Base-by-base conservation (phyloP, 225 moss, liverwort and hornwort species). In the Bryoerythrophyllum caledonicum region DNA sequence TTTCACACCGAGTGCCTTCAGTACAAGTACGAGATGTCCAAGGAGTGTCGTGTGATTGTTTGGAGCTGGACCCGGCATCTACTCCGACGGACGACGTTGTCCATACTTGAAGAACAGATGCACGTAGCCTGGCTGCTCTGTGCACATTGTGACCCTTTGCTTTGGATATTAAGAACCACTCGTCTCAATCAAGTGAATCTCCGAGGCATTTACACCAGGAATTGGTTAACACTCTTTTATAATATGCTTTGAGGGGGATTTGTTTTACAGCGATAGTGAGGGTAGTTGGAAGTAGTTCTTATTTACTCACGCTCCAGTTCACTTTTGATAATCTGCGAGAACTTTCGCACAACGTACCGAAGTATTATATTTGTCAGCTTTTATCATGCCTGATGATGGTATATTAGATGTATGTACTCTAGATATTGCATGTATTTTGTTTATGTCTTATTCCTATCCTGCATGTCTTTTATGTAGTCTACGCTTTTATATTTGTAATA, bases 1-100 rank as follows among this genome's bases (percentile, higher is more conserved):
- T 95, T 78, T 91, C 94, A 5, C 94, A 91, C 40, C 60, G 68
- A 67, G 91, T 95, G 49, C 87, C 89, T 14, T 69, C 71, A 9
- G n/a, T 59, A 3, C 53, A 4, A 55, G 48, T 91, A 48, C 60
- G 51, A 20, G 70, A 83, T 15, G 60, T 76, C 26, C 76, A 79
- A 2, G 81, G 83, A 8, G 49, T 92, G 43, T 83, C 87, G 24
- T 25, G 7, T 10, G 83, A 74, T 40, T 72, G 86, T 68, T 26
- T 82, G 73, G 89, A 92, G 82, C 86, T 94, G 56, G 92, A 94
- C 73, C 89, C 94, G 74, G 92, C 94, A 10, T 87, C 92, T 54
- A 85, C 86, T 65, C 89, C 87, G 6, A 16, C 61, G 20, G n/a
- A n/a, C n/a, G n/a, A n/a, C n/a, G n/a, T n/a, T n/a, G n/a, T n/a